These are phyloP conservation scores for Salvia miltiorrhiza DNA, from an alignment of 257 asterid species.

Conservation along the genomic window DNA sequence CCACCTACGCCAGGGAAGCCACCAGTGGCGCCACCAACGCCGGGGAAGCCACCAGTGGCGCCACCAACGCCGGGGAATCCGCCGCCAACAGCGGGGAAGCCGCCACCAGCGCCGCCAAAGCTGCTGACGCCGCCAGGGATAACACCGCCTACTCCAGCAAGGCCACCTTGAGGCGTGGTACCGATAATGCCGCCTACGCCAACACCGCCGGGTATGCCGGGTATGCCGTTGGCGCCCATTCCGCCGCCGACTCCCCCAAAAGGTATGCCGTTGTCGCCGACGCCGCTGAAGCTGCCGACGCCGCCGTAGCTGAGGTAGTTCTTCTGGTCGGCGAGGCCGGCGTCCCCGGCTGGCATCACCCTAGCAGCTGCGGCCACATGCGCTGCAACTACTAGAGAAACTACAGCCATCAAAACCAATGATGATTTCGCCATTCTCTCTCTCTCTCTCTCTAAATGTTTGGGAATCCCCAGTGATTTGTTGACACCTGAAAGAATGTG, in stretches of 20 bases:
- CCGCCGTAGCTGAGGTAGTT: constrained; percentile 34
- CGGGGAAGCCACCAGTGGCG: constrained; percentile 22
- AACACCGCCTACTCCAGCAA: constrained; percentile 19
- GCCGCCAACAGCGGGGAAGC: constrained; percentile 16
- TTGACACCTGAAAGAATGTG: constrained; percentile 29
- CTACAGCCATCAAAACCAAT: constrained; percentile 16
- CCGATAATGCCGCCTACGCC: constrained; percentile 47
- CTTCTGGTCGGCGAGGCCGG: constrained; percentile 36
- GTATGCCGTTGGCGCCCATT: constrained; percentile 21
- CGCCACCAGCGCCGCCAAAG: constrained; percentile 17
- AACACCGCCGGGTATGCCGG: constrained; percentile 11
- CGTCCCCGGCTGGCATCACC: constrained; percentile 25
- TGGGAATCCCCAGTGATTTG: background rate
- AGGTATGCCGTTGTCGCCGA: constrained; percentile 43
- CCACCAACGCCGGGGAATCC: constrained; percentile 23
- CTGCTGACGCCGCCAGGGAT: constrained; percentile 23
- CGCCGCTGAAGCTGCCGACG: constrained; percentile 34
- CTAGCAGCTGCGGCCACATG: constrained; percentile 31
- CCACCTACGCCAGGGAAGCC: constrained; percentile 18
- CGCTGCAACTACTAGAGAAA: constrained; percentile 24
- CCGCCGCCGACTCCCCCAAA: constrained; percentile 49
- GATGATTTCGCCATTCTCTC: constrained; percentile 21
- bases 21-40: constrained; percentile 31
- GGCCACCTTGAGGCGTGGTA: constrained; percentile 33
- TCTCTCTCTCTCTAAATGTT: background rate